phyloP scores from a whole-genome alignment of 768 basidiomycete species.

The Hygrocybe coccinea region DNA sequence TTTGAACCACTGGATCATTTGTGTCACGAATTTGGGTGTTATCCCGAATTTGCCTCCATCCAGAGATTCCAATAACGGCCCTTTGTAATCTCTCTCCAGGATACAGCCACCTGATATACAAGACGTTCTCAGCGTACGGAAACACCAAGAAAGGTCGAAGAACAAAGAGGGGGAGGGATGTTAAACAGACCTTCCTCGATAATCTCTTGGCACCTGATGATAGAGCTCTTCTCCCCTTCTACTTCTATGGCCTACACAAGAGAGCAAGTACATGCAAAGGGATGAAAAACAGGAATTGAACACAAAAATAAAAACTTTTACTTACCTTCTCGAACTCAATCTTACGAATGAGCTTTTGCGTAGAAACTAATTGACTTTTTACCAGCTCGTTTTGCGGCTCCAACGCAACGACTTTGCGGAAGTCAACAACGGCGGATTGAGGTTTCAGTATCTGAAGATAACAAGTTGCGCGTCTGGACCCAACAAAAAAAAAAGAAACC shows the following conservation, averaged over 20 bases:
- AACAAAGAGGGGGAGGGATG: background rate
- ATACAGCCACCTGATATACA: slow-evolving; percentile 62
- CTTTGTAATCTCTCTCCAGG: slow-evolving; percentile 65
- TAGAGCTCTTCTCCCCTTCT: slow-evolving; percentile 81
- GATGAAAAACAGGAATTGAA: background rate
- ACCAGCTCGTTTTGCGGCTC: slow-evolving; percentile 86
- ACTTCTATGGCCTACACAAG: slow-evolving; percentile 89
- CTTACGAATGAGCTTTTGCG: slow-evolving; percentile 84
- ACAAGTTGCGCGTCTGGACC: slow-evolving; percentile 75
- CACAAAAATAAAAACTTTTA: background rate
- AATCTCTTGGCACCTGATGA: slow-evolving; percentile 70
- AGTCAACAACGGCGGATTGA: slow-evolving; percentile 79
- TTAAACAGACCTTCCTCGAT: slow-evolving; percentile 61
- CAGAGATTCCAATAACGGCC: slow-evolving; percentile 61
- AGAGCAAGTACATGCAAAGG: slow-evolving; percentile 3
- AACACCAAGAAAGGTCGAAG: background rate
- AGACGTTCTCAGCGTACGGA: background rate
- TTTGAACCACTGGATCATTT: slow-evolving; percentile 91
- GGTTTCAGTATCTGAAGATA: slow-evolving; percentile 87
- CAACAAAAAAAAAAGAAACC: slow-evolving; percentile 6
- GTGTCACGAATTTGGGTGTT: slow-evolving; percentile 70
- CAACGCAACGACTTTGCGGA: slow-evolving; percentile 74
- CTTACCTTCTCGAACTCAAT: slow-evolving; percentile 91
- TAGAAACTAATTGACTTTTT: slow-evolving; percentile 73
- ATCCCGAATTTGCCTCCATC: slow-evolving; percentile 69